phyloP scores from a whole-genome alignment of 768 basidiomycete species.

The Gloeopeniophorella convolvens region DNA sequence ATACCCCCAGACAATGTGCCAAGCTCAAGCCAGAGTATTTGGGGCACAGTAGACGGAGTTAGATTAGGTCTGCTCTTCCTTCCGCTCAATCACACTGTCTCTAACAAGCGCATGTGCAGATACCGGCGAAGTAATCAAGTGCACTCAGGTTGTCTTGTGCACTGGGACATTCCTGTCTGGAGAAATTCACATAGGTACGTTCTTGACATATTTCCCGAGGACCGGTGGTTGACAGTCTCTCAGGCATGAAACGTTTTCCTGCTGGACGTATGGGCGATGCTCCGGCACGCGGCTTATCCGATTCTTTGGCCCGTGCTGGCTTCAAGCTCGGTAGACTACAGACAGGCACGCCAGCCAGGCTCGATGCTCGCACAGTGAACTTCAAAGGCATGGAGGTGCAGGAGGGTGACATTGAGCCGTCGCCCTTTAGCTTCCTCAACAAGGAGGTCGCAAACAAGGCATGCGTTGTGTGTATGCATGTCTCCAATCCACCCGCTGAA shows the following conservation, averaged over 20 bases:
- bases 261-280: slow-evolving; percentile 72
- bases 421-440: slow-evolving; percentile 74
- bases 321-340: slow-evolving; percentile 81
- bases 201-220: too few relatives aligned
- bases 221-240: too few relatives aligned
- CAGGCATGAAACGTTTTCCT: slow-evolving; percentile 67
- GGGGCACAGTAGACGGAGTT: slow-evolving; percentile 59
- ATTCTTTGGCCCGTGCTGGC: slow-evolving; percentile 64
- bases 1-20: slow-evolving; percentile 23
- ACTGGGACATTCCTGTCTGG: slow-evolving; percentile 90
- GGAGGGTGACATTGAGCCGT: slow-evolving; percentile 56
- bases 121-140: slow-evolving; percentile 64
- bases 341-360: slow-evolving; percentile 80
- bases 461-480: not conserved
- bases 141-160: slow-evolving; percentile 79
- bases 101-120: slow-evolving; percentile 37
- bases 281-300: slow-evolving; percentile 68
- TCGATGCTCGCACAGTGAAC: slow-evolving; percentile 65
- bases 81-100: not conserved
- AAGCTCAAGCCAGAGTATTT: slow-evolving; percentile 27
- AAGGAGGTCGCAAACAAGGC: slow-evolving; percentile 65
- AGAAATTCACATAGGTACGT: slow-evolving; percentile 79
- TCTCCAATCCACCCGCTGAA: not conserved
- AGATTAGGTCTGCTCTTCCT: slow-evolving; percentile 44
- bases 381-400: slow-evolving; percentile 57